These are phyloP conservation scores for Alternaria infectoria DNA, from an alignment of 2,329 filamentous ascomycete species.

Conservation along the genomic window DNA sequence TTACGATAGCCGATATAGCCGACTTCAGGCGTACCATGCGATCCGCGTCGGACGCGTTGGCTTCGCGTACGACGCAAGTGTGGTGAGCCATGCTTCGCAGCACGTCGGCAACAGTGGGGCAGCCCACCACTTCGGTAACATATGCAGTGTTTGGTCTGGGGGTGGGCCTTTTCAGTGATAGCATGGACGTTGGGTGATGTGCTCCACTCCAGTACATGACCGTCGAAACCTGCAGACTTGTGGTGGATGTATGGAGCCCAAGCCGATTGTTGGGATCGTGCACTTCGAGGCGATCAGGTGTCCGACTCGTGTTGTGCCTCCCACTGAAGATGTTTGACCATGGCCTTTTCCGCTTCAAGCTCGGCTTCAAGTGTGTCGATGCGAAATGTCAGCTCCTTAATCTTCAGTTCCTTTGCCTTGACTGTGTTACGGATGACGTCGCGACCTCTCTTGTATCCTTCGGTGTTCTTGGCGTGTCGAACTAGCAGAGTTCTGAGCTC, in stretches of 20 bases:
- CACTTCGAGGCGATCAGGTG: neutral
- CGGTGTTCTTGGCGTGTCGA: conserved; percentile 63
- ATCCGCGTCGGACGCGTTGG: neutral
- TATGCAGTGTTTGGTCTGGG: neutral
- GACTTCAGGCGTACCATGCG: neutral
- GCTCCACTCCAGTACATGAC: neutral
- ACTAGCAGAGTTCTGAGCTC: conserved; percentile 30
- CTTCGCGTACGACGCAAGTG: neutral
- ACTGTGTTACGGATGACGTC: conserved; percentile 69
- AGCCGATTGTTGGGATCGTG: neutral
- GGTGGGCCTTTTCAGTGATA: neutral
- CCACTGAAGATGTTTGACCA: conserved; percentile 41
- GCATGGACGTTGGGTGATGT: neutral
- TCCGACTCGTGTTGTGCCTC: conserved; percentile 13
- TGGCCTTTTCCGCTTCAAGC: conserved; percentile 58
- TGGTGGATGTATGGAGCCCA: neutral
- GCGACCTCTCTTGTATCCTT: conserved; percentile 68
- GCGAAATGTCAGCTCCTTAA: conserved; percentile 70
- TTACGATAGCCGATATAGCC: neutral
- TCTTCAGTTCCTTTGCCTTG: conserved; percentile 68
- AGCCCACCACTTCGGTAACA: neutral
- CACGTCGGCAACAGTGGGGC: neutral
- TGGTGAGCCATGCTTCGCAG: neutral
- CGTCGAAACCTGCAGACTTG: neutral
- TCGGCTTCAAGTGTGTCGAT: conserved; percentile 65